Conservation (phyloP, 2,329 filamentous ascomycete species). For the Ophiosphaerella korrae region DNA sequence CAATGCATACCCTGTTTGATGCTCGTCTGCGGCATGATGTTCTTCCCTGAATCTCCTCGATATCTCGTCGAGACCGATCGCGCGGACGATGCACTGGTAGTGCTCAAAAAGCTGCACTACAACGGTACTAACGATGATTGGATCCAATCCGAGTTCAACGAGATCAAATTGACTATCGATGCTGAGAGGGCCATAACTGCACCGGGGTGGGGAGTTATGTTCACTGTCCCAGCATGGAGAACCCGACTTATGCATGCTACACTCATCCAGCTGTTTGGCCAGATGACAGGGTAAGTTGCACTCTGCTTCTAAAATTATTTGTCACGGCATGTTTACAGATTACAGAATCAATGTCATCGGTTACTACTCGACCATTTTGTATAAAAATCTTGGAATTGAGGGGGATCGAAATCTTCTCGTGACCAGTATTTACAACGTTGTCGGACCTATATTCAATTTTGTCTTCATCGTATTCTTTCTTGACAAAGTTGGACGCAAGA, state of each 20-base stretch:
- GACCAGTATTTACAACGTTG: conserved; percentile 65
- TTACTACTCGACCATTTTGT: conserved; percentile 67
- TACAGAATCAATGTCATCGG: conserved; percentile 61
- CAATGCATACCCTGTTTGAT: conserved; percentile 53
- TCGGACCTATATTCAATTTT: conserved; percentile 62
- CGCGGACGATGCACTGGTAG: conserved; percentile 58
- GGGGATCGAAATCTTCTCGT: conserved; percentile 60
- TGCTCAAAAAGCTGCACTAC: conserved; percentile 58
- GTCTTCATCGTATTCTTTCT: conserved; percentile 65
- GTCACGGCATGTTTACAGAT: conserved; percentile 7
- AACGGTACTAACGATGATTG: conserved; percentile 62
- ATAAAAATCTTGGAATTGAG: conserved; percentile 61
- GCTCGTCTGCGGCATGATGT: conserved; percentile 51
- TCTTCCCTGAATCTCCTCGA: conserved; percentile 47
- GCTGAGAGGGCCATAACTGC: conserved; percentile 62
- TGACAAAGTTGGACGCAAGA: conserved; percentile 57
- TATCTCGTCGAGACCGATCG: conserved; percentile 55
- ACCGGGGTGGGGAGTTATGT: conserved; percentile 62
- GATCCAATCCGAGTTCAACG: conserved; percentile 62
- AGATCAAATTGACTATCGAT: conserved; percentile 67
- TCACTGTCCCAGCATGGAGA: conserved; percentile 63
- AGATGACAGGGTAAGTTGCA: conserved; percentile 59
- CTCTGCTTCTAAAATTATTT: background rate
- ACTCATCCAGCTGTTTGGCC: conserved; percentile 68
- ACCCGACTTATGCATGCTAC: conserved; percentile 66